A percentile compares a stretch with the other conserved stretches of the same genome.
phyloP scores from a whole-genome alignment of 2,329 filamentous ascomycete species.

The Fusarium clavum region DNA sequence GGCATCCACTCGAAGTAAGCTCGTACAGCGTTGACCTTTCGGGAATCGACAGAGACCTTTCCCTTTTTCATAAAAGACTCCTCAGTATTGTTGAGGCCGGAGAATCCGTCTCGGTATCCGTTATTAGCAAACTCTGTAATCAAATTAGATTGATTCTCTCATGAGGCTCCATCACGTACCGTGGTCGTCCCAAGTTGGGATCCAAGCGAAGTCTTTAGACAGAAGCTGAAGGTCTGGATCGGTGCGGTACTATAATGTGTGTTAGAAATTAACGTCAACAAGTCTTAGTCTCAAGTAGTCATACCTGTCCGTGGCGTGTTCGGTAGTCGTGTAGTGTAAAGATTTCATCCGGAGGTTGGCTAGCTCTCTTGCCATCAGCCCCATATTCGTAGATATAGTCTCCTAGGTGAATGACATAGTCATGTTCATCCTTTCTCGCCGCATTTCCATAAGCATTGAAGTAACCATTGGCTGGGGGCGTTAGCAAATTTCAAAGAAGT shows the following conservation, averaged over 20 bases:
- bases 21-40: conserved; percentile 78
- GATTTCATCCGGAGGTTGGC: conserved; percentile 35
- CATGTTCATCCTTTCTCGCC: conserved; percentile 68
- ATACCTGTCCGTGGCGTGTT: conserved; percentile 49
- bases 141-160: fast-evolving
- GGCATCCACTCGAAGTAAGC: conserved; percentile 74
- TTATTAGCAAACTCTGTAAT: conserved; percentile 68
- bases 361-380: conserved; percentile 40
- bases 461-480: conserved; percentile 55
- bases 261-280: fast-evolving
- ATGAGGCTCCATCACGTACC: neutral
- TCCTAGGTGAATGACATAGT: conserved; percentile 70
- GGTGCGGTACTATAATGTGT: conserved; percentile 53
- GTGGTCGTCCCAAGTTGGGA: conserved; percentile 55
- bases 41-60: conserved; percentile 72
- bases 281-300: fast-evolving
- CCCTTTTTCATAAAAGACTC: conserved; percentile 26
- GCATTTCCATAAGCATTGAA: conserved; percentile 71
- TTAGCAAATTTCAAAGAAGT: neutral
- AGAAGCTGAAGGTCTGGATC: conserved; percentile 57
- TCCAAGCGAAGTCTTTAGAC: conserved; percentile 58
- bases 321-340: conserved; percentile 55
- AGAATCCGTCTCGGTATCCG: conserved; percentile 71
- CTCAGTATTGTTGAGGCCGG: conserved; percentile 66
- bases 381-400: conserved; percentile 73